Evolutionary conservation across 2,329 filamentous ascomycete species (phyloP), one percentile per base, ranked within the genome.

Genomic region (Penicillium sclerotiorum): DNA sequence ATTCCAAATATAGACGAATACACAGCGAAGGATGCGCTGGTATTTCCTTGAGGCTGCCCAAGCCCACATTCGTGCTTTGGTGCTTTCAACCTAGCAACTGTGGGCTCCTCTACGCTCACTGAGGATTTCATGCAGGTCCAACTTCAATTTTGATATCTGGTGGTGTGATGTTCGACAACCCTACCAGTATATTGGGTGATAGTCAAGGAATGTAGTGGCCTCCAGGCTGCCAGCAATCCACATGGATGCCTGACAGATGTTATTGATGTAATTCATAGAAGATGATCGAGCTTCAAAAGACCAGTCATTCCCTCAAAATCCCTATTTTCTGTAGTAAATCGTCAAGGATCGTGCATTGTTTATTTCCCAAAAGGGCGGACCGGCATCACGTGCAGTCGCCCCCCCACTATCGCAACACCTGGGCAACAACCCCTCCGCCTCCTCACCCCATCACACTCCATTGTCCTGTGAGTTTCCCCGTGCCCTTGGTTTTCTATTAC

Each of bases 381-480:
- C 45, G 45, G 47, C 41, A 60, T 62, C 59, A 62, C 59, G 59
- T 62, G 59, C 58, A 52, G 44, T 40, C 40, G 45, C 45, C 45
- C 43, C 59, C 64, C 66, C 66, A 65, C 64, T 57, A 63, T 57
- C 61, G 61, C 60, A 67, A 67, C 62, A 65, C 63, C 57, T 62
- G 55, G 58, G 57, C 63, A 59, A 58, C 58, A 67, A 65, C 67
- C 65, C 65, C 66, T 69, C 67, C 65, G 63, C 67, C 62, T 67
- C 56, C 52, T 59, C 59, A 46, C 47, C 52, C 50, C 53, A 55
- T 48, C 53, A 47, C 48, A 46, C 54, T 48, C 52, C 56, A 51
- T 56, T 52, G 46, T 37, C 52, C 39, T 47, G 43, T 59, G 47
- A 55, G 47, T 55, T 49, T 49, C 45, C 37, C 39, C 30, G 23